Evolutionary conservation across 1,139 yeast species (phyloP), one percentile per base, ranked within the genome.

Genomic region (Hemisphaericaspora xylanilytica): DNA sequence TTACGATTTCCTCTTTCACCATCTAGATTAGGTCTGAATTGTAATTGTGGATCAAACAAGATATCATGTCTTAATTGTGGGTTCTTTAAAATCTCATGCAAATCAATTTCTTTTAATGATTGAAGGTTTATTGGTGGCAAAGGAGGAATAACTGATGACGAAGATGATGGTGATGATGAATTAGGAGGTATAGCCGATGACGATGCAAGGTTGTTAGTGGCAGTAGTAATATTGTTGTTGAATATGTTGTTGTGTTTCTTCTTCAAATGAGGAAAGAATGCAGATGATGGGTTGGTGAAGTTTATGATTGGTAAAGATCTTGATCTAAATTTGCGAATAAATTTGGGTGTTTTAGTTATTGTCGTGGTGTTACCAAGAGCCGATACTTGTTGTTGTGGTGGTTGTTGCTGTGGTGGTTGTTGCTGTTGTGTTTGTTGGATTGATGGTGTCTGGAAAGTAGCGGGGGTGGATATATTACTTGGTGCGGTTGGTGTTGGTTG

Each of bases 11-110:
- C 96, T 40, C 96, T 70, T 61, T 87, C 96, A 37, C 96, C 95
- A 60, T 89, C 95, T 50, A 88, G 67, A 58, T 90, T 86, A 30
- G 97, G 96, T 51, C 96, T 75, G 61, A 89, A 89, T 67, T 89
- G 96, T 43, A 90, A 72, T 56, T 86, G 88, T 13, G 97, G 95
- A 63, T 90, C 97, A 58, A 90, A 90, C 20, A 88, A 73, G 42
- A 90, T 87, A 57, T 90, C 97, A 59, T 90, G 97, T 47, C 97
- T 78, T 43, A 90, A 70, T 61, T 88, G 96, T 7, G 96, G 96
- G 61, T 90, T 90, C 57, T 86, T 86, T 52, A 90, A 73, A 41
- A 92, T 89, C 56, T 89, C 96, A 46, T 85, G 87, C 39, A 90
- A 66, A 55, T 90, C 97, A 43, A 90, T 86, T 59, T 89, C 96